Conservation (phyloP, 805 yeast species). For the Yarrowia divulgata region DNA sequence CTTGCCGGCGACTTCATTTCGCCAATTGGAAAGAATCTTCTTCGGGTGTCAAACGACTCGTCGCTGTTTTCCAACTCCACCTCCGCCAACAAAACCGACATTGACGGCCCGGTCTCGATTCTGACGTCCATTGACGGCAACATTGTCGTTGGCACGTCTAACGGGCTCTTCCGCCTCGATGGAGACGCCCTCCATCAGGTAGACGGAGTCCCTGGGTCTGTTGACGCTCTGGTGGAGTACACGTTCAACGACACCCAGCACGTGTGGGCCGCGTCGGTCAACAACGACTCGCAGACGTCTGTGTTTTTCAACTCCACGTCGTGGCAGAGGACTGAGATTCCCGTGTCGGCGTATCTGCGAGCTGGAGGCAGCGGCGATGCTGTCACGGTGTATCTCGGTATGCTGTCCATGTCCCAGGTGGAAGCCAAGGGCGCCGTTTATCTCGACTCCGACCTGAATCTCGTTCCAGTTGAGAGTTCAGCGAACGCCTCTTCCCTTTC, state of each 20-base stretch:
- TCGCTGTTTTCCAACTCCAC: constrained; percentile 14
- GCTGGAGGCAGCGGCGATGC: constrained; percentile 23
- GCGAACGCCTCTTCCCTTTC: too few species aligned
- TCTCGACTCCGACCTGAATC: constrained; percentile 1
- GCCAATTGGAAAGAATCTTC: constrained; percentile 18
- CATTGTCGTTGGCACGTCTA: constrained; percentile 2
- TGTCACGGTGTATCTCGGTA: constrained; percentile 30
- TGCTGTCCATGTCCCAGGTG: constrained; percentile 27
- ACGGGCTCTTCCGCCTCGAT: constrained; percentile 11
- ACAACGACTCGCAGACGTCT: neutral
- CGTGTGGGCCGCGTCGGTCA: constrained; percentile 11
- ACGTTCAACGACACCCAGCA: constrained; percentile 19
- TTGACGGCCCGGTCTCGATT: constrained; percentile 18
- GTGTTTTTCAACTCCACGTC: constrained; percentile 28
- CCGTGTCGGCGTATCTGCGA: constrained; percentile 8
- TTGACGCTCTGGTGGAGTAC: constrained; percentile 3
- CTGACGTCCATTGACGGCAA: neutral
- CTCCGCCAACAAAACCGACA: constrained; percentile 13
- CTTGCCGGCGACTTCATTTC: constrained; percentile 26
- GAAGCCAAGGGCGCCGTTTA: constrained; percentile 20
- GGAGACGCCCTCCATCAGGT: constrained; percentile 2
- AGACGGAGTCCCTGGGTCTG: neutral
- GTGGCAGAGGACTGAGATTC: constrained; percentile 10
- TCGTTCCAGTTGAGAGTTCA: constrained; percentile 22
- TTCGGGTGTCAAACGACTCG: neutral